Evolutionary conservation across 2,329 filamentous ascomycete species (phyloP), one percentile per base, ranked within the genome.

Genomic region (Verticillium zaregamsianum): DNA sequence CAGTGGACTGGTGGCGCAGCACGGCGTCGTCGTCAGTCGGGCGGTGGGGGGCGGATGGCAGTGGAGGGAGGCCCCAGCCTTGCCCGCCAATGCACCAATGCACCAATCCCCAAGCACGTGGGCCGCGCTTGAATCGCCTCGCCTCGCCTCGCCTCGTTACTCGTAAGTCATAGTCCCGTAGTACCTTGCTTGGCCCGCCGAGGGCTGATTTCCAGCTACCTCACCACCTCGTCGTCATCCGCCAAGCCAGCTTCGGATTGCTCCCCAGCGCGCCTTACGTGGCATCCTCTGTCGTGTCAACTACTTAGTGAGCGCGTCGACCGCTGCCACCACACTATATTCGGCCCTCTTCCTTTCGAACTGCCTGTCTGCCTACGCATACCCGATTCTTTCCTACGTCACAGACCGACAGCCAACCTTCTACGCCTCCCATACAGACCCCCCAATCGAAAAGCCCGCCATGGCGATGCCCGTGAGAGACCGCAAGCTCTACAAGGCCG

Each of bases 401-500:
- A 49, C 45, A 23, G 20, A 49, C 45, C 20, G 45, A 49, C 45
- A 23, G 20, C 55, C 63, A 39, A 39, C 56, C 39, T 57, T 33
- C 37, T 17, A 33, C 49, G 11, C 31, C 55, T 17, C 52, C 23
- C 52, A 49, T 62, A 65, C 39, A 28, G 39, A 63, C 25, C 63
- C 20, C 55, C 61, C 32, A 40, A 54, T 55, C 32, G 28, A 59
- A 58, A 20, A n/a, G 35, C 14, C 32, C 60, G 70, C 70, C 37
- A 71, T 79, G 65, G 73, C 72, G 25, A 45, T 66, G 37, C 64
- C 49, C 37, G 57, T 67, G 49, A 70, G 71, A 64, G 77, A 76
- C 64, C 75, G 72, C 62, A 70, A 71, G 68, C 70, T 72, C 59
- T 80, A 80, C 63, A 70, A 77, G 60, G 71, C 72, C 64, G 78